These are phyloP conservation scores for Scheffersomyces amazonensis DNA, from an alignment of 805 yeast genomes.

Conservation along the genomic window DNA sequence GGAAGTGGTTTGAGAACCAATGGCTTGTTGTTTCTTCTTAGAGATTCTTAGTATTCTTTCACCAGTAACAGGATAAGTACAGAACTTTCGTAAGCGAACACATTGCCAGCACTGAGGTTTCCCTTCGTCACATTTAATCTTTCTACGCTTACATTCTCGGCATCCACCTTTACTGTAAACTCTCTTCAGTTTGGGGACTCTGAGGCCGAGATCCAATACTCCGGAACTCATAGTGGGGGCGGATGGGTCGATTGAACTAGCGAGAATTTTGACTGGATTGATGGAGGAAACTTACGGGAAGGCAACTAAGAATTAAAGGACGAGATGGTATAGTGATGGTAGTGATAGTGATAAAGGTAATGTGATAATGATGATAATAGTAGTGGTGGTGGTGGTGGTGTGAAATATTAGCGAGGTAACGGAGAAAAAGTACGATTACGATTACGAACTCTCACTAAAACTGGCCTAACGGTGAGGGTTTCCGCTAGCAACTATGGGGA, in stretches of 20 bases:
- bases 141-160: conserved; percentile 39
- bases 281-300: too few relatives aligned
- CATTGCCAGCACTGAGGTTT: conserved; percentile 39
- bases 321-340: neutral
- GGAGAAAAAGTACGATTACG: too few relatives aligned
- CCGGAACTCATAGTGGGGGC: conserved; percentile 5
- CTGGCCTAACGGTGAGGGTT: too few relatives aligned
- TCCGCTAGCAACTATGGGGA: too few relatives aligned
- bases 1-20: too few relatives aligned
- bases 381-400: neutral
- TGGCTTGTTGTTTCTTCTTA: conserved; percentile 9
- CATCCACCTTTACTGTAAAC: conserved; percentile 37
- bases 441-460: too few relatives aligned
- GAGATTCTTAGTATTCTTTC: conserved; percentile 32
- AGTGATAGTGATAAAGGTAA: neutral
- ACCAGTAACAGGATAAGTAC: conserved; percentile 36
- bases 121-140: conserved; percentile 42
- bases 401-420: too few relatives aligned
- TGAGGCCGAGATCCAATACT: conserved; percentile 2
- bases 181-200: conserved; percentile 5
- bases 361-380: neutral
- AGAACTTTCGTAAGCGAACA: conserved; percentile 28
- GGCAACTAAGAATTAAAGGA: too few relatives aligned
- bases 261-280: too few relatives aligned
- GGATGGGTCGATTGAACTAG: too few relatives aligned